A percentile compares a stretch with the other conserved stretches of the same genome.
Evolutionary conservation across 306 rosid genomes (phyloP).

Genomic region (Sicyos edulis): DNA sequence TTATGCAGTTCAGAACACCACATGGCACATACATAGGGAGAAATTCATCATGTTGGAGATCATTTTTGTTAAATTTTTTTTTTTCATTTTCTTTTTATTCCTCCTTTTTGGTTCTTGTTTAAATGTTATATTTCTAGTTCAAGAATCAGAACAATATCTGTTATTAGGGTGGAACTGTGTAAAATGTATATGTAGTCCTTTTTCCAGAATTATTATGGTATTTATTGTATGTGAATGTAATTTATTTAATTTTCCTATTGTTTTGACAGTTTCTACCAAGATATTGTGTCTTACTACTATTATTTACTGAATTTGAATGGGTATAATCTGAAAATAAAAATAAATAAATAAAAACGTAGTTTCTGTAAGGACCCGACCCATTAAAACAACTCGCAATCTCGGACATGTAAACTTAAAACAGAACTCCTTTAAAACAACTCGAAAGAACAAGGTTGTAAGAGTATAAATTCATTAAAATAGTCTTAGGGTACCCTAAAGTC

Average conservation of each 20-base stretch:
- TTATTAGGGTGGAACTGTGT: conserved; percentile 10
- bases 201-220: not conserved
- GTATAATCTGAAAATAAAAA: not conserved
- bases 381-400: no score
- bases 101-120: conserved; percentile 8
- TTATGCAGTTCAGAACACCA: conserved; percentile 8
- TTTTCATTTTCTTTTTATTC: not conserved
- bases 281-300: not conserved
- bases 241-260: conserved; percentile 11
- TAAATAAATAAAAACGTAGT: no score
- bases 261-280: not conserved
- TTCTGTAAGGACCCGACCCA: no score
- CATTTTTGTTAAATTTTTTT: not conserved
- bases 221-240: not conserved
- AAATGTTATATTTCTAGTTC: conserved; percentile 6
- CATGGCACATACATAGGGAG: conserved; percentile 6
- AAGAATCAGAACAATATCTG: not conserved
- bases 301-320: no score
- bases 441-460: no score
- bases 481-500: no score
- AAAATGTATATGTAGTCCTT: conserved; percentile 4
- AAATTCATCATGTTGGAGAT: not conserved
- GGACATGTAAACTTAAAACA: no score
- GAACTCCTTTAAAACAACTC: no score
- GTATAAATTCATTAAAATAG: no score